Conservation (phyloP, 441 rosid genomes). For the Aleurites moluccanus region DNA sequence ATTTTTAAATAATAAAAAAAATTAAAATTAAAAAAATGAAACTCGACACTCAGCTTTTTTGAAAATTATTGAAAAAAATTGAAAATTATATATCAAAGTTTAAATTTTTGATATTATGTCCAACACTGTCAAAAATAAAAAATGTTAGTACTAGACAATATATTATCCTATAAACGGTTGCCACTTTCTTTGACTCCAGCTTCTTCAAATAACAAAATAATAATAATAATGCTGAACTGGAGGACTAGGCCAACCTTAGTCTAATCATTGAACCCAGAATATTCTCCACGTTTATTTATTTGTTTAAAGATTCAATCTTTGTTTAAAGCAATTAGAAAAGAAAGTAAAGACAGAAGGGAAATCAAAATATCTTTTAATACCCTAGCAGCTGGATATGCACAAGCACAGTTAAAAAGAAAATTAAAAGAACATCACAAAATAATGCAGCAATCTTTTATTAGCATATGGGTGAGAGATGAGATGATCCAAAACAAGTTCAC, state of each 20-base stretch:
- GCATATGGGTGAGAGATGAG: background rate
- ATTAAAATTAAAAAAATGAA: too few relatives aligned
- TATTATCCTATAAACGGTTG: background rate
- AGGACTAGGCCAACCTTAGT: background rate
- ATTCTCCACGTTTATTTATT: background rate
- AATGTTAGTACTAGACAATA: too few relatives aligned
- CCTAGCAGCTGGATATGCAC: conserved; percentile 17
- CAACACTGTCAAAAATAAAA: too few relatives aligned
- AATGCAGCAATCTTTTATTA: conserved; percentile 19
- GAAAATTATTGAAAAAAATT: too few relatives aligned
- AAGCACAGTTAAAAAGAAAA: background rate
- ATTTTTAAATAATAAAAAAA: too few relatives aligned
- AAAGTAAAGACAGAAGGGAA: background rate
- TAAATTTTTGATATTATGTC: too few relatives aligned
- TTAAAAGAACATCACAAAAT: background rate
- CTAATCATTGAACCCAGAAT: background rate
- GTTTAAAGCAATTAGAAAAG: background rate
- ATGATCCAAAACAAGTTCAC: conserved; percentile 17
- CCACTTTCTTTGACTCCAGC: conserved; percentile 3
- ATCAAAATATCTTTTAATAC: conserved; percentile 3
- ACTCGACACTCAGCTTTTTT: too few relatives aligned
- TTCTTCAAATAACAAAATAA: background rate
- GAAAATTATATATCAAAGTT: too few relatives aligned
- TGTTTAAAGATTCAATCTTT: background rate
- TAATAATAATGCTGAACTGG: background rate